Conservation (phyloP, 129 eudicot species). For the Mikania micrantha region DNA sequence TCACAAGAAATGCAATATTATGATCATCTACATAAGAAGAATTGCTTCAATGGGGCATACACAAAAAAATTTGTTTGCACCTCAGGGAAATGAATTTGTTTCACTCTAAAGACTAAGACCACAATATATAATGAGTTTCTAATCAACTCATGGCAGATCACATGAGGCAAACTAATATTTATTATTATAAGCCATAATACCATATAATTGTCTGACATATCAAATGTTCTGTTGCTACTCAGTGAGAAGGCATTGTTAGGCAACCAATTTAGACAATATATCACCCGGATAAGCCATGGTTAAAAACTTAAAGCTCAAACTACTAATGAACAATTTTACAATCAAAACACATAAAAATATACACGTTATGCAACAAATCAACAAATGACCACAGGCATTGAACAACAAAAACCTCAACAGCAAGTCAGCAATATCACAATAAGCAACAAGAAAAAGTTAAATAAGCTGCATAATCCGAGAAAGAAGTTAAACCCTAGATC, state of each 20-base stretch:
- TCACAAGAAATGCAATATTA: background rate
- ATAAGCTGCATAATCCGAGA: background rate
- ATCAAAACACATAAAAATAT: background rate
- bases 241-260: background rate
- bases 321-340: background rate
- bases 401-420: background rate
- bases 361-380: background rate
- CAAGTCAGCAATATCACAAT: background rate
- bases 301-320: background rate
- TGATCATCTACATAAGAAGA: background rate
- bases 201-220: background rate
- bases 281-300: background rate
- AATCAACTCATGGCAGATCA: background rate
- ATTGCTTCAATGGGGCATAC: background rate
- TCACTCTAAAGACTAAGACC: slow-evolving; percentile 4
- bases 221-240: no score
- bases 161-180: background rate
- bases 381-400: background rate
- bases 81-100: background rate
- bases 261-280: background rate
- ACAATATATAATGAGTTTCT: background rate
- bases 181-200: background rate
- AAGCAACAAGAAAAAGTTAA: background rate
- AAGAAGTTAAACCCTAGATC: background rate
- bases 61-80: background rate